These are phyloP conservation scores for Fusarium avenaceum DNA, from an alignment of 2,329 filamentous ascomycete species.

Conservation along the genomic window DNA sequence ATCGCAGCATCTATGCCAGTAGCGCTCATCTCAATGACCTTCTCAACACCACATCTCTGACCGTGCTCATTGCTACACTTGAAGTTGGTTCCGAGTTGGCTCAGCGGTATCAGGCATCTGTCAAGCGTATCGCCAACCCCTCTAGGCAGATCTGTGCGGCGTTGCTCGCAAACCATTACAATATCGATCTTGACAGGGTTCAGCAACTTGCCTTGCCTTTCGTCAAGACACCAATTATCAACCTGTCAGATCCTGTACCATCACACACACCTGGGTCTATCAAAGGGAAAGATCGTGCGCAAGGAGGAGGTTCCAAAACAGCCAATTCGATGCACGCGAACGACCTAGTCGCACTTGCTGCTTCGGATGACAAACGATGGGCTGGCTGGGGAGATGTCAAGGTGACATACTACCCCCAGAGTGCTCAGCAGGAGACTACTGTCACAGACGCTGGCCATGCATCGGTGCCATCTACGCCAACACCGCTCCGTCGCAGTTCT, in stretches of 20 bases:
- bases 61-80: constrained; percentile 82
- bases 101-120: constrained; percentile 90
- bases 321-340: constrained; percentile 79
- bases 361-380: constrained; percentile 71
- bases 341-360: constrained; percentile 82
- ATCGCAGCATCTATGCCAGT: constrained; percentile 95
- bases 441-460: constrained; percentile 52
- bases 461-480: constrained; percentile 77
- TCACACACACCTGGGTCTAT: constrained; percentile 66
- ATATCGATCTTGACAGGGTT: constrained; percentile 82
- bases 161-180: constrained; percentile 87
- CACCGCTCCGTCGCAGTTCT: constrained; percentile 77
- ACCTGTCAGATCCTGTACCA: constrained; percentile 65
- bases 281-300: constrained; percentile 82
- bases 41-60: constrained; percentile 86
- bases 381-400: constrained; percentile 85
- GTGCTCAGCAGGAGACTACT: constrained; percentile 46
- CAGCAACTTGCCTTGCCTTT: constrained; percentile 88
- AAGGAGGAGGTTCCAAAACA: constrained; percentile 58
- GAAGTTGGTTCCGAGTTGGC: constrained; percentile 88
- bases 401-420: constrained; percentile 79
- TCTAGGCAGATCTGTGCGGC: constrained; percentile 77
- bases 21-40: constrained; percentile 90
- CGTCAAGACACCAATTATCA: constrained; percentile 74
- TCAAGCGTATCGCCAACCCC: constrained; percentile 79